phyloP scores from a whole-genome alignment of 257 asterid genomes.

The Sherardia arvensis region DNA sequence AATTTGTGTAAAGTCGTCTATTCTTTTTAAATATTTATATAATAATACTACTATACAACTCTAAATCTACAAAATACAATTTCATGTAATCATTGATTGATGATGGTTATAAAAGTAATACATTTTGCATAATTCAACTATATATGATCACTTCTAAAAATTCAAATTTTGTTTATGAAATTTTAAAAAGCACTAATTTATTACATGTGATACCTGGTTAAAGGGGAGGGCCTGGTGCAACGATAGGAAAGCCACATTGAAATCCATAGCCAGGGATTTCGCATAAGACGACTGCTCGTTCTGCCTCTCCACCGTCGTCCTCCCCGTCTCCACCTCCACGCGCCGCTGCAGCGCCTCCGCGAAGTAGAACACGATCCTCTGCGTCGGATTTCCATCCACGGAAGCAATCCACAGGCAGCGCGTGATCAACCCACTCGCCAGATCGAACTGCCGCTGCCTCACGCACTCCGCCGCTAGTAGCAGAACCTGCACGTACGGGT shows the following conservation, averaged over 20 bases:
- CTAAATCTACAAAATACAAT: too few species aligned
- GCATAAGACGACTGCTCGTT: constrained; percentile 6
- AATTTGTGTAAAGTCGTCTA: too few species aligned
- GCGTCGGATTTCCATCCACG: constrained; percentile 37
- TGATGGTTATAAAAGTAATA: too few species aligned
- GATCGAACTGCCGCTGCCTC: constrained; percentile 20
- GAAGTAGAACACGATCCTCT: constrained; percentile 45
- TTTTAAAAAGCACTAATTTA: too few species aligned
- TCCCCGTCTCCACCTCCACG: constrained; percentile 29
- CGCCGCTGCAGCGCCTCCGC: constrained; percentile 41
- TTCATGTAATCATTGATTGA: too few species aligned
- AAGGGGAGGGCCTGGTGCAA: constrained; percentile 49
- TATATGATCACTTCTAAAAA: too few species aligned
- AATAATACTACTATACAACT: too few species aligned
- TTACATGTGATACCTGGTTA: constrained; percentile 22
- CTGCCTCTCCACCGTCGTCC: constrained; percentile 10
- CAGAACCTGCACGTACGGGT: constrained; percentile 31
- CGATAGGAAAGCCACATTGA: constrained; percentile 38
- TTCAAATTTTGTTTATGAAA: too few species aligned
- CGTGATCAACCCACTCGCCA: constrained; percentile 26
- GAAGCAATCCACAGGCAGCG: constrained; percentile 37
- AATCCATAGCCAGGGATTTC: constrained; percentile 25
- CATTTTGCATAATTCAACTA: too few species aligned
- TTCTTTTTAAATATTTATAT: too few species aligned
- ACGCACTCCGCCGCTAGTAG: constrained; percentile 52